A percentile compares a stretch with the other conserved stretches of the same genome.
phyloP scores from a whole-genome alignment of 2,329 filamentous ascomycete species.

The Aspergillus floridensis region DNA sequence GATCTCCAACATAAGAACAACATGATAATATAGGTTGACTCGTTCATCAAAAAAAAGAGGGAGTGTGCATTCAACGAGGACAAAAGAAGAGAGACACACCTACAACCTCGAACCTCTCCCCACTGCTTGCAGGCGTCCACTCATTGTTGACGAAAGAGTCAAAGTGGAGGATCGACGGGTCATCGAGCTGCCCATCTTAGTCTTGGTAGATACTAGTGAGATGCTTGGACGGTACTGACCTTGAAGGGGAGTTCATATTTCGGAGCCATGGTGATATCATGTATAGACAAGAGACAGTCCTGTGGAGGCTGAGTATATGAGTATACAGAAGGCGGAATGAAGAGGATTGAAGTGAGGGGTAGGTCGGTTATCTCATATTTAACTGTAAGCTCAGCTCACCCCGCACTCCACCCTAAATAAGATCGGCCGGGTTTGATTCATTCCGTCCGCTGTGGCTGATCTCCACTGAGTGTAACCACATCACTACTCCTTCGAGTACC shows the following conservation, averaged over 20 bases:
- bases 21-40: neutral
- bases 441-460: too few species aligned
- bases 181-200: slow-evolving; percentile 38
- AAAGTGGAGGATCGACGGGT: slow-evolving; percentile 49
- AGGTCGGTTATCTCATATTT: too few species aligned
- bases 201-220: neutral
- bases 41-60: neutral
- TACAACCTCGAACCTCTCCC: slow-evolving; percentile 52
- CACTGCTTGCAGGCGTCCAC: slow-evolving; percentile 47
- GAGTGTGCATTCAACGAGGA: too few species aligned
- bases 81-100: slow-evolving; percentile 25
- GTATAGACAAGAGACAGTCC: too few species aligned
- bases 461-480: too few species aligned
- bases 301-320: too few species aligned
- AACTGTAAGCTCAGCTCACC: too few species aligned
- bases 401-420: neutral
- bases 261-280: slow-evolving; percentile 23
- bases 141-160: slow-evolving; percentile 53
- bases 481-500: too few species aligned
- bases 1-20: too few species aligned
- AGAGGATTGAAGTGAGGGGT: too few species aligned
- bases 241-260: slow-evolving; percentile 40
- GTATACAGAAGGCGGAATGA: too few species aligned
- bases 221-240: slow-evolving; percentile 21
- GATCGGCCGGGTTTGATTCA: too few species aligned